phyloP scores from a whole-genome alignment of 345 rosid genomes.

The Acer yangbiense region DNA sequence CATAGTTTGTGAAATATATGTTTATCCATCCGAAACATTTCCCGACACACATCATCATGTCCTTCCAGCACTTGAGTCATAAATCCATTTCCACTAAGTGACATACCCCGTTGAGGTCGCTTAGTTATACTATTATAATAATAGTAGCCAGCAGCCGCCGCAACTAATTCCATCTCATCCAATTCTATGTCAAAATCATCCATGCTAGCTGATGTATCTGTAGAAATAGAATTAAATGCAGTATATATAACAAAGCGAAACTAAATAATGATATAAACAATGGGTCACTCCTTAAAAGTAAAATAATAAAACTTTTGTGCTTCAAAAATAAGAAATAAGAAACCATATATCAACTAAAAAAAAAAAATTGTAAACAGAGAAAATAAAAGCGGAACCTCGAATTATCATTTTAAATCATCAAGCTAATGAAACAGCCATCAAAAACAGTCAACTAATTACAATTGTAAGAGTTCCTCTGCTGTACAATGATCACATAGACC shows the following conservation, averaged over 20 bases:
- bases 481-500: constrained; percentile 6
- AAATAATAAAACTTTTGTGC: neutral
- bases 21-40: constrained; percentile 79
- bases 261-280: neutral
- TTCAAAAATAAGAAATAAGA: constrained; percentile 4
- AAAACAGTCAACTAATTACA: constrained; percentile 34
- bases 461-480: constrained; percentile 13
- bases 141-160: constrained; percentile 75
- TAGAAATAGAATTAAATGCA: constrained; percentile 36
- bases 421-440: constrained; percentile 18
- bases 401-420: constrained; percentile 21
- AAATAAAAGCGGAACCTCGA: neutral
- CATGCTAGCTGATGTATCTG: constrained; percentile 55
- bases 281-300: constrained; percentile 7
- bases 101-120: constrained; percentile 39
- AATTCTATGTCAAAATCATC: constrained; percentile 64
- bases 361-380: neutral
- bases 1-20: constrained; percentile 65
- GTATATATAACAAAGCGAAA: constrained; percentile 17
- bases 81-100: constrained; percentile 45
- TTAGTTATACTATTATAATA: constrained; percentile 48
- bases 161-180: constrained; percentile 86
- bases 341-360: neutral
- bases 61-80: constrained; percentile 58
- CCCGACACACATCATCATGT: constrained; percentile 54